A percentile compares a stretch with the other conserved stretches of the same genome.
These are phyloP conservation scores for Coniella vitis DNA, from an alignment of 2,329 filamentous ascomycete genomes.

Conservation along the genomic window DNA sequence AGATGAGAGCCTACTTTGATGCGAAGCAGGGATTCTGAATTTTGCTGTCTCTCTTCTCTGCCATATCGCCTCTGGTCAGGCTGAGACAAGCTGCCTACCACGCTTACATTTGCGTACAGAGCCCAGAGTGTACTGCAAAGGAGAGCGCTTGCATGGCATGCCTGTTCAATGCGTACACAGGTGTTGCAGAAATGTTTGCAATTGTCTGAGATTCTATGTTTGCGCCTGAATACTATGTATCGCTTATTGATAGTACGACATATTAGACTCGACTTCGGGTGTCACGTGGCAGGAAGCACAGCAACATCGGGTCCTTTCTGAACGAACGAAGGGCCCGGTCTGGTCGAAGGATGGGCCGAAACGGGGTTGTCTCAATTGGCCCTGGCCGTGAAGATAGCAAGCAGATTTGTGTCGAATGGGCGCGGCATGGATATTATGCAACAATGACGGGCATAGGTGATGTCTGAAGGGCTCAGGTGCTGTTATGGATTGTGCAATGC, in stretches of 20 bases:
- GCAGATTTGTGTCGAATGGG: not conserved
- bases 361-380: not conserved
- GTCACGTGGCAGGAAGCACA: slow-evolving; percentile 13
- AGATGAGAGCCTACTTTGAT: slow-evolving; percentile 59
- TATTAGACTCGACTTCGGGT: slow-evolving; percentile 7
- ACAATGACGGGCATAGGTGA: not conserved
- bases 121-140: not conserved
- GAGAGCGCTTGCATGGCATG: slow-evolving; percentile 1
- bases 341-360: not conserved
- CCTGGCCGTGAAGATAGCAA: slow-evolving; percentile 5
- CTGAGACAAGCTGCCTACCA: slow-evolving; percentile 7
- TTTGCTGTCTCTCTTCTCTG: not conserved
- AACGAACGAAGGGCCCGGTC: too few species aligned
- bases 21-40: slow-evolving; percentile 47
- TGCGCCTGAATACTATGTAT: not conserved
- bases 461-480: not conserved
- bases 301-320: slow-evolving; percentile 6
- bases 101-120: slow-evolving; percentile 1
- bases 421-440: not conserved
- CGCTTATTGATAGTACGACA: slow-evolving; percentile 6
- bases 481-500: not conserved
- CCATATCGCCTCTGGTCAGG: not conserved
- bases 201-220: slow-evolving; percentile 6
- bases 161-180: not conserved
- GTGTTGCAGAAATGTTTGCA: slow-evolving; percentile 1